These are phyloP conservation scores for Pichia sp. DNA, from an alignment of 1,139 yeast species.

Conservation along the genomic window DNA sequence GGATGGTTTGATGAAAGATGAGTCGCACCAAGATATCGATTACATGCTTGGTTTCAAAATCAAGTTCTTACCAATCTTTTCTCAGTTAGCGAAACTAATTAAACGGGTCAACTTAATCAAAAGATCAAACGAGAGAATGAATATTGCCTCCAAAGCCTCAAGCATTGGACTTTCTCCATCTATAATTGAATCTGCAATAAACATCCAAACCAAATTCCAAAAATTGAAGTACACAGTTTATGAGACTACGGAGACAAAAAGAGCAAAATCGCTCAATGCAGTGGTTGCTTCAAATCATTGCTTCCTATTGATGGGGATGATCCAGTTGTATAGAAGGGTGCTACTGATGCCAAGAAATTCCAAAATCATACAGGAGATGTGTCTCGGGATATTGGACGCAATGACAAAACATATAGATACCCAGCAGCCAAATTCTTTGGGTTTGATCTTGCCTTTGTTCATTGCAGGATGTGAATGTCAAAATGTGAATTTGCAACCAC, in stretches of 20 bases:
- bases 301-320: slow-evolving; percentile 52
- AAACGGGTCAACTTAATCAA: slow-evolving; percentile 34
- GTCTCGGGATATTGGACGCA: slow-evolving; percentile 38
- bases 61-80: slow-evolving; percentile 46
- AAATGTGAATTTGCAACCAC: slow-evolving; percentile 34
- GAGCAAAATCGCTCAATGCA: slow-evolving; percentile 24
- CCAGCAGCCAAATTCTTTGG: slow-evolving; percentile 50
- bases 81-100: slow-evolving; percentile 44
- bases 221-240: slow-evolving; percentile 29
- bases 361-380: slow-evolving; percentile 43
- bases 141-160: slow-evolving; percentile 4
- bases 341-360: slow-evolving; percentile 46
- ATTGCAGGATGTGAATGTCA: slow-evolving; percentile 58
- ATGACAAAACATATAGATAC: slow-evolving; percentile 39
- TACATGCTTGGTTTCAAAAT: slow-evolving; percentile 58
- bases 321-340: slow-evolving; percentile 56
- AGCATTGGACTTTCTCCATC: slow-evolving; percentile 33
- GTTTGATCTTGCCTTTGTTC: slow-evolving; percentile 53
- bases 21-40: slow-evolving; percentile 44
- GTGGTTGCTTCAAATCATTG: slow-evolving; percentile 52
- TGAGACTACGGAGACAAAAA: slow-evolving; percentile 12
- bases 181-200: slow-evolving; percentile 43
- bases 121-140: background rate
- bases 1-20: slow-evolving; percentile 21
- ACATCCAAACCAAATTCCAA: slow-evolving; percentile 39